Percentiles rank a stretch among this genome's conserved stretches.
phyloP scores from a whole-genome alignment of 768 basidiomycete species.

The Infundibulicybe gibba region DNA sequence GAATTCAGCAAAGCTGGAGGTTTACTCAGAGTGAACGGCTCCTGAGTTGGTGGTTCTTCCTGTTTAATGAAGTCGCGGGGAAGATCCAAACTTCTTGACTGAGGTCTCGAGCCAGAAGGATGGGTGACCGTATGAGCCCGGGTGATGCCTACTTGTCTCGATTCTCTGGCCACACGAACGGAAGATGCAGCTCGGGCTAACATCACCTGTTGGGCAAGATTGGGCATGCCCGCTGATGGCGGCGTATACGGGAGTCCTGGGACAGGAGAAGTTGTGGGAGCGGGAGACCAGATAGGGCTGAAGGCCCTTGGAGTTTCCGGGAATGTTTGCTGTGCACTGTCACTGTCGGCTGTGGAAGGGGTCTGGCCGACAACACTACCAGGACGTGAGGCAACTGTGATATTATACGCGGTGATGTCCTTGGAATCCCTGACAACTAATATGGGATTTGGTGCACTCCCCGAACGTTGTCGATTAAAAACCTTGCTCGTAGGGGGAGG shows the following conservation, averaged over 20 bases:
- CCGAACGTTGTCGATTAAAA: slow-evolving; percentile 39
- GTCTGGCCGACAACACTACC: slow-evolving; percentile 18
- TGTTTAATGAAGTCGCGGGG: no score
- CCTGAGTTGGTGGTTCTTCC: no score
- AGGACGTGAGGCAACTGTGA: slow-evolving; percentile 35
- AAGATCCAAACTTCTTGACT: no score
- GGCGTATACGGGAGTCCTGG: slow-evolving; percentile 26
- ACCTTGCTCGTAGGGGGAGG: slow-evolving; percentile 26
- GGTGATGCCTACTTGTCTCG: slow-evolving; percentile 27
- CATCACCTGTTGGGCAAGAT: slow-evolving; percentile 36
- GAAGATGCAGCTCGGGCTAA: slow-evolving; percentile 37
- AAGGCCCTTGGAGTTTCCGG: slow-evolving; percentile 67
- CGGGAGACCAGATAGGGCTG: slow-evolving; percentile 49
- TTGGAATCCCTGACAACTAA: slow-evolving; percentile 42
- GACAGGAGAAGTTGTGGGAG: slow-evolving; percentile 15
- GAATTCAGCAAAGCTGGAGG: no score
- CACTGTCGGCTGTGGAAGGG: slow-evolving; percentile 26
- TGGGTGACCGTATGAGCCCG: slow-evolving; percentile 7
- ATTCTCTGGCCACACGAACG: slow-evolving; percentile 29
- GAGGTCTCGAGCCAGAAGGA: not conserved
- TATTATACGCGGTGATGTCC: slow-evolving; percentile 40
- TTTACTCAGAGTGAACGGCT: no score
- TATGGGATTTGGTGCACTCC: slow-evolving; percentile 47
- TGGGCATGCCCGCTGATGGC: slow-evolving; percentile 24
- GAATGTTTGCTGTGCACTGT: slow-evolving; percentile 52